Conservation (phyloP, 1,284 basidiomycete species). For the Meira nashicola region DNA sequence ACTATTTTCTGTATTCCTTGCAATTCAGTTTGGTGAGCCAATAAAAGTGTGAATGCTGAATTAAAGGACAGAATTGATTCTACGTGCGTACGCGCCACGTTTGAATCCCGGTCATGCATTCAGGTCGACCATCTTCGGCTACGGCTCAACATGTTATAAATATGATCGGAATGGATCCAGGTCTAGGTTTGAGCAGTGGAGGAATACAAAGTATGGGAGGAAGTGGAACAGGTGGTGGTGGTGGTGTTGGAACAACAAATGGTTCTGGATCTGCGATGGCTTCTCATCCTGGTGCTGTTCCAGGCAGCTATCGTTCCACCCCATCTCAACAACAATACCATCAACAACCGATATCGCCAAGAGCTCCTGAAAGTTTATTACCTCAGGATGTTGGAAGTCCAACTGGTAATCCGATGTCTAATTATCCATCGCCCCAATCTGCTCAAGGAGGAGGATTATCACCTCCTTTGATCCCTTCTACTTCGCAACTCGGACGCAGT, state of each 20-base stretch:
- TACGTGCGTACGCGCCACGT: too few relatives aligned
- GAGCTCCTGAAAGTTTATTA: not conserved
- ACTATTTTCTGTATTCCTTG: too few relatives aligned
- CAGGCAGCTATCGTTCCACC: not conserved
- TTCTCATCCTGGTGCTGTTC: not conserved
- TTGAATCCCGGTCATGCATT: too few relatives aligned
- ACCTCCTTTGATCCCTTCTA: slow-evolving; percentile 1
- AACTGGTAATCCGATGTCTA: not conserved
- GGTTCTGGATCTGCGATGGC: too few relatives aligned
- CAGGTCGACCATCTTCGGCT: too few relatives aligned
- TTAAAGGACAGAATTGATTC: too few relatives aligned
- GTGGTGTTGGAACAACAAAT: not conserved
- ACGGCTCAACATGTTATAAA: slow-evolving; percentile 12
- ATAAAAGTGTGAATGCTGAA: too few relatives aligned
- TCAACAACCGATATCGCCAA: slow-evolving; percentile 1
- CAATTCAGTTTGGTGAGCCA: too few relatives aligned
- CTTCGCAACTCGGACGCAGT: slow-evolving; percentile 9
- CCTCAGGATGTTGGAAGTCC: not conserved
- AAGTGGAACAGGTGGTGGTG: not conserved
- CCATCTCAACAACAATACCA: not conserved
- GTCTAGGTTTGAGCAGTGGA: not conserved
- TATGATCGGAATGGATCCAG: slow-evolving; percentile 8
- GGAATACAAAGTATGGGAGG: not conserved
- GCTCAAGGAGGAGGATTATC: not conserved
- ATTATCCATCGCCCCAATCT: not conserved